A percentile compares a stretch with the other conserved stretches of the same genome.
Conservation (phyloP, 1,284 basidiomycete species). For the Pyrrhoderma noxium region DNA sequence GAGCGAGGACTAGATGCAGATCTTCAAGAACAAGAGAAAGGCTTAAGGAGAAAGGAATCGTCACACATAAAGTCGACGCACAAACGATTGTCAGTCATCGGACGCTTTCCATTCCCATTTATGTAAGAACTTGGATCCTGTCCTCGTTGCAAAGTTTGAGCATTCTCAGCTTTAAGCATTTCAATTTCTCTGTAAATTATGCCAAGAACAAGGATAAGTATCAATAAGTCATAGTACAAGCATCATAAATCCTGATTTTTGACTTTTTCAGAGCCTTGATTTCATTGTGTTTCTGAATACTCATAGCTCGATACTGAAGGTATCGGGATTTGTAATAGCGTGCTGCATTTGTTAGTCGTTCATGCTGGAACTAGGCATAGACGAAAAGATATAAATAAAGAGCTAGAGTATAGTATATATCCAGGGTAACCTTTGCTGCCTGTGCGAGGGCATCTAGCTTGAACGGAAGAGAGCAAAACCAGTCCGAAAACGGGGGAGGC, state of each 20-base stretch:
- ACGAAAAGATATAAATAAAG: constrained; percentile 4
- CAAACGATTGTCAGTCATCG: constrained; percentile 32
- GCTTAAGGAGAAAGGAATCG: not conserved
- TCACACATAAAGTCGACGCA: constrained; percentile 2
- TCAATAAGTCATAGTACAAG: constrained; percentile 35
- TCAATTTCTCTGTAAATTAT: constrained; percentile 32
- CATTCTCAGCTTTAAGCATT: constrained; percentile 19
- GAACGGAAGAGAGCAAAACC: constrained; percentile 61
- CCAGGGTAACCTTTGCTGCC: constrained; percentile 50
- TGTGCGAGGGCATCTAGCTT: constrained; percentile 55
- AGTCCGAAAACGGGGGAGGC: constrained; percentile 68
- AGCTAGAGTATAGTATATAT: constrained; percentile 4
- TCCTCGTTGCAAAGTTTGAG: not conserved
- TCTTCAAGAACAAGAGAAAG: not conserved
- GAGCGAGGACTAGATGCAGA: constrained; percentile 15
- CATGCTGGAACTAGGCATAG: constrained; percentile 62
- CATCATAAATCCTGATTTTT: not conserved
- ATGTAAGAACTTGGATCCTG: constrained; percentile 30
- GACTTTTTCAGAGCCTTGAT: constrained; percentile 47
- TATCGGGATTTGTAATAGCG: constrained; percentile 50
- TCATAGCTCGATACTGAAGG: constrained; percentile 42
- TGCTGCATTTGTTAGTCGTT: constrained; percentile 60
- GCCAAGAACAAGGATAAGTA: constrained; percentile 43
- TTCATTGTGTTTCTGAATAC: constrained; percentile 38
- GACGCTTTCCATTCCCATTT: constrained; percentile 62